phyloP scores from a whole-genome alignment of 176 grass and related monocot species.

The Paspalum notatum region DNA sequence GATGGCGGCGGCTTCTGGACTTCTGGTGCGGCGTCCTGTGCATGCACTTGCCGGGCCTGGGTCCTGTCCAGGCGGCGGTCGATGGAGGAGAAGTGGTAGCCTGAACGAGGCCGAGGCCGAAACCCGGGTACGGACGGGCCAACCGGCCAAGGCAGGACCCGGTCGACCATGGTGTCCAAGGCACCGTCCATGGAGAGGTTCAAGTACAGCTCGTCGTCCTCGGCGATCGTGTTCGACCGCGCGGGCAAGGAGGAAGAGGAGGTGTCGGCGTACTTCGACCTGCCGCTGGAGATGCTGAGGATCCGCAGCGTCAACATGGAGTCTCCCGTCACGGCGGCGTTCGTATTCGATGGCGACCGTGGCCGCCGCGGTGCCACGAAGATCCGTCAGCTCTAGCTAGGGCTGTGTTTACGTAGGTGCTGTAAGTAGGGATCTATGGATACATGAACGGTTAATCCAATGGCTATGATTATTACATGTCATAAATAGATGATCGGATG shows the following conservation, averaged over 20 bases:
- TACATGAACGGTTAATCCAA: no score
- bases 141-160: not conserved
- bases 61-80: conserved; percentile 61
- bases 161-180: conserved; percentile 43
- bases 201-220: conserved; percentile 49
- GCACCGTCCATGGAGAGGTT: conserved; percentile 68
- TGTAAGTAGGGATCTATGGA: no score
- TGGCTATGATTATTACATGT: no score
- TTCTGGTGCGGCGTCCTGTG: conserved; percentile 70
- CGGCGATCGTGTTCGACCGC: conserved; percentile 34
- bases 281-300: conserved; percentile 52
- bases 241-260: conserved; percentile 26
- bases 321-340: conserved; percentile 55
- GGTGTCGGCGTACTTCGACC: conserved; percentile 58
- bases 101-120: conserved; percentile 17
- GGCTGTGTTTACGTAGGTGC: no score
- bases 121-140: conserved; percentile 15
- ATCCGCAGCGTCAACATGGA: conserved; percentile 52
- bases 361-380: conserved; percentile 18
- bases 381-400: not conserved
- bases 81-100: conserved; percentile 45
- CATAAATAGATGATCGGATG: no score
- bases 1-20: conserved; percentile 33
- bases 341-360: conserved; percentile 48
- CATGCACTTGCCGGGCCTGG: conserved; percentile 53